A percentile compares a stretch with the other conserved stretches of the same genome.
phyloP scores from a whole-genome alignment of 129 eudicot genomes.

The Daucus carota region DH1_v3.0 NC_030389.2:33422001-33422500 shows the following conservation, averaged over 20 bases:
- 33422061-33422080: constrained; percentile 1
- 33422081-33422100: constrained; percentile 8
- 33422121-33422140: background rate
- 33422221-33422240: background rate
- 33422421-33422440: too few relatives aligned
- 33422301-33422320: background rate
- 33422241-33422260: background rate
- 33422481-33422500: too few relatives aligned
- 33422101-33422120: background rate
- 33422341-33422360: background rate
- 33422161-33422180: background rate
- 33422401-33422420: background rate
- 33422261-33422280: background rate
- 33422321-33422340: background rate
- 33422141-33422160: background rate
- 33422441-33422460: too few relatives aligned
- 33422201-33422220: background rate
- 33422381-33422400: background rate
- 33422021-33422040: constrained; percentile 2
- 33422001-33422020: background rate
- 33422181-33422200: background rate
- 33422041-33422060: background rate
- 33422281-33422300: background rate
- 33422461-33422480: too few relatives aligned
- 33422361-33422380: background rate